These are phyloP conservation scores for Cutaneotrichosporon arboriforme DNA, from an alignment of 1,284 basidiomycete genomes.

Conservation along the genomic window DNA sequence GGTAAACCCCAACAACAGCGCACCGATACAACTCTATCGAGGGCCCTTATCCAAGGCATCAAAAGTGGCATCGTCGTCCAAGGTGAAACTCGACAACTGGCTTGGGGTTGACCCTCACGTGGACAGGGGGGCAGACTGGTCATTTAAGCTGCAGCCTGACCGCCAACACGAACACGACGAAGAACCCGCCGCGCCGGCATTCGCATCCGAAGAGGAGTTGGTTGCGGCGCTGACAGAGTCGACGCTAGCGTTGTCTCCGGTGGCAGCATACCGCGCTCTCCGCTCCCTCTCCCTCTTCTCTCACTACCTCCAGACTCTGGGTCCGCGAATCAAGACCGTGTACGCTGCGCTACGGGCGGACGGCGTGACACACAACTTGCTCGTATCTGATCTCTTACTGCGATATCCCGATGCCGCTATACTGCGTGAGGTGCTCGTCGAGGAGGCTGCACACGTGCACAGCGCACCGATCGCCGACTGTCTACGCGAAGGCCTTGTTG, in stretches of 20 bases:
- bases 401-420: slow-evolving; percentile 22
- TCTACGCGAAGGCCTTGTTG: slow-evolving; percentile 10
- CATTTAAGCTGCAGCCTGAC: not conserved
- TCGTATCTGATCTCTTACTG: slow-evolving; percentile 32
- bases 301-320: slow-evolving; percentile 23
- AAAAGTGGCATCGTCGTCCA: slow-evolving; percentile 24
- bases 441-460: slow-evolving; percentile 17
- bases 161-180: slow-evolving; percentile 20
- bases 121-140: not conserved
- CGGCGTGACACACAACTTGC: slow-evolving; percentile 23
- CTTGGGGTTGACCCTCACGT: slow-evolving; percentile 13
- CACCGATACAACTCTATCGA: too few relatives aligned
- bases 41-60: too few relatives aligned
- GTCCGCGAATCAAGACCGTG: slow-evolving; percentile 16
- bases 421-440: slow-evolving; percentile 22
- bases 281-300: slow-evolving; percentile 23
- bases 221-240: not conserved
- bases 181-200: slow-evolving; percentile 24
- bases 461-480: not conserved
- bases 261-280: slow-evolving; percentile 25
- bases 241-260: slow-evolving; percentile 21
- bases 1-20: too few relatives aligned
- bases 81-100: slow-evolving; percentile 25
- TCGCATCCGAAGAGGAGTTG: not conserved
- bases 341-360: slow-evolving; percentile 20